Evolutionary conservation across 2,329 filamentous ascomycete species (phyloP).

Genomic region (Penicillium olsonii): DNA sequence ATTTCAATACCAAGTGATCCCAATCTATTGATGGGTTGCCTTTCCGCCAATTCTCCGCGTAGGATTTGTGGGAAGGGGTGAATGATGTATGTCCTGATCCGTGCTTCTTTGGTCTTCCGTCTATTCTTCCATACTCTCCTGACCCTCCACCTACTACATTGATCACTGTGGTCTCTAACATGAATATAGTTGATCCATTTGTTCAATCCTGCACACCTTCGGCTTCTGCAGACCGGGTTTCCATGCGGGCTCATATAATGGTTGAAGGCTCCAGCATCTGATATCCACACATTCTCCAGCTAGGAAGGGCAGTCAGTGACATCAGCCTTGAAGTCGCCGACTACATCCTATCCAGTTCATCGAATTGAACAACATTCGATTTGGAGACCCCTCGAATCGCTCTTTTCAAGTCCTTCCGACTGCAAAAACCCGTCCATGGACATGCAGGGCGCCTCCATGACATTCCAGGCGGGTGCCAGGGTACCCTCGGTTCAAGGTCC

Average conservation of each 20-base stretch:
- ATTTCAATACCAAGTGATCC: neutral
- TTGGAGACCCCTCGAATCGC: neutral
- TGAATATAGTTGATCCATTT: constrained; percentile 2
- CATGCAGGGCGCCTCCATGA: constrained; percentile 29
- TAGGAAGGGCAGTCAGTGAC: constrained; percentile 1
- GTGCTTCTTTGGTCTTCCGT: constrained; percentile 5
- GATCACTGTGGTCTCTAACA: constrained; percentile 2
- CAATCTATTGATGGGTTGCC: neutral
- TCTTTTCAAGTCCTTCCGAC: neutral
- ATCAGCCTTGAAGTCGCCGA: neutral
- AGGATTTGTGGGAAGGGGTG: constrained; percentile 8
- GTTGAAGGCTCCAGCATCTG: constrained; percentile 22
- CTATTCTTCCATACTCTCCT: constrained; percentile 4
- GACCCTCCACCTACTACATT: neutral
- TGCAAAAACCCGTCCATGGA: constrained; percentile 12
- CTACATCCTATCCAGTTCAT: neutral
- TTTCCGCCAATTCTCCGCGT: neutral
- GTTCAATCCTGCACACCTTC: constrained; percentile 3
- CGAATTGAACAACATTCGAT: neutral
- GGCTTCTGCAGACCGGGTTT: constrained; percentile 8
- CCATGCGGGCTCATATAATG: constrained; percentile 27
- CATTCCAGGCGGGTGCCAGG: constrained; percentile 16
- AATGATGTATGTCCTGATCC: constrained; percentile 13
- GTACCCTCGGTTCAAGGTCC: constrained; percentile 11
- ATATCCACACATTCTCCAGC: constrained; percentile 16